Conservation (phyloP, 495 filamentous ascomycete genomes). For the Penicillium nucicola region DNA sequence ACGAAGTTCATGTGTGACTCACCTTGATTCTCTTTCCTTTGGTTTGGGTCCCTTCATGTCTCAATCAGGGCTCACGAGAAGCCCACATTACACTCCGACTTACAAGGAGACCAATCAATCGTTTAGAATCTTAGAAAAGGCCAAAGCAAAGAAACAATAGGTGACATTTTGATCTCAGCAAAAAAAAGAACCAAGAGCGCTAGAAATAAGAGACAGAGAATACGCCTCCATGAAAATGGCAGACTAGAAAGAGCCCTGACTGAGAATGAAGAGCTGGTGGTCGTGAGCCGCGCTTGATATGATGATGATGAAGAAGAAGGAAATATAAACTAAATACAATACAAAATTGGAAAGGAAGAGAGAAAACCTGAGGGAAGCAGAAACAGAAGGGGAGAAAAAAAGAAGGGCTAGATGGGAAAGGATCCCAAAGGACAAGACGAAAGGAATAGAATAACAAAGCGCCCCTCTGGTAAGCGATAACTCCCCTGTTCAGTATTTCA, state of each 20-base stretch:
- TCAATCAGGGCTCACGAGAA: too few species aligned
- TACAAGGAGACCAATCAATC: too few species aligned
- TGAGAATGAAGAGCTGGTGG: not conserved
- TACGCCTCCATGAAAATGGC: not conserved
- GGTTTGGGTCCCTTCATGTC: too few species aligned
- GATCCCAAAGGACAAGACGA: not conserved
- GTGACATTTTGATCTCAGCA: too few species aligned
- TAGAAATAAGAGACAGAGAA: too few species aligned
- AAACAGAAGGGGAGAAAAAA: not conserved
- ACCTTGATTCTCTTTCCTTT: too few species aligned
- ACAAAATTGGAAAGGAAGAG: constrained; percentile 11
- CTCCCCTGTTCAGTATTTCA: constrained; percentile 21
- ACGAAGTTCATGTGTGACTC: too few species aligned
- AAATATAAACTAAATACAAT: constrained; percentile 22
- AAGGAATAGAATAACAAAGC: constrained; percentile 7
- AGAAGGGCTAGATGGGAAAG: constrained; percentile 21
- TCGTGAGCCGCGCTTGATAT: constrained; percentile 2
- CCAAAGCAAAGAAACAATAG: too few species aligned
- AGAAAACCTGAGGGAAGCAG: not conserved
- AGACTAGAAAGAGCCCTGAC: not conserved
- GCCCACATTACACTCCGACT: too few species aligned
- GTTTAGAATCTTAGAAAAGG: too few species aligned
- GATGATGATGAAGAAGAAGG: constrained; percentile 8
- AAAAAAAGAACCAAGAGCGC: too few species aligned
- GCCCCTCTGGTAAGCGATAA: constrained; percentile 20